Base-by-base conservation (phyloP, 352 stramenopile species). In the Globisporangium recalcitrans region DNA sequence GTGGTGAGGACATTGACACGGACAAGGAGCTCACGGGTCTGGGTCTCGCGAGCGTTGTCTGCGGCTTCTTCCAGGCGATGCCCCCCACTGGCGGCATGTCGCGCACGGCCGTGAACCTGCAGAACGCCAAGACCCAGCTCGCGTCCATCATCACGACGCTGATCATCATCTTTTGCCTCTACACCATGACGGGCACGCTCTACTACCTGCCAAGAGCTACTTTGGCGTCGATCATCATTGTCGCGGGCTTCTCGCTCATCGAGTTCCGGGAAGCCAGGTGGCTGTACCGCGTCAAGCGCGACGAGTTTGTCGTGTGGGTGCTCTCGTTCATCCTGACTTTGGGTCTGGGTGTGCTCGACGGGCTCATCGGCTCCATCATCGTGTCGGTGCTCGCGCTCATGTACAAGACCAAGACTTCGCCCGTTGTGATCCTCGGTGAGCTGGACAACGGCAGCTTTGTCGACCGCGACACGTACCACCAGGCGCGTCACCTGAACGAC, bases 41-140 rank as follows among this genome's bases (percentile, higher is more conserved):
- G 9, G 89, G 90, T 24, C 52, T 93, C 42, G 76, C 87, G 9
- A 97, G 91, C 70, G 58, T 97, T 44, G 62, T 93, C 6, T 88
- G 86, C 22, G 78, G 74, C 7, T 83, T 98, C 58, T 97, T 96
- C 72, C 63, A 80, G 57, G 65, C 71, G 38, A 98, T 96, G 77
- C 85, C 89, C 10, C 72, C 75, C 19, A 90, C 83, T 8, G 90
- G 86, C 10, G 87, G 74, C 46, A 94, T 97, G 55, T 87, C 69
- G 27, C 73, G 92, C 42, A 96, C 85, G 14, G 89, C 93, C 26
- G 90, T 98, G 51, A 95, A 96, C 68, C 82, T 96, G 58, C 78
- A 91, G 49, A 88, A 82, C 53, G 91, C 87, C 10, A 75, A 83
- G 60, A 96, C 79, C 47, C 80, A 90, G 46, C 70, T 98, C 14